Base-by-base conservation (phyloP, 331 rosid species). In the Cydonia oblonga region DNA sequence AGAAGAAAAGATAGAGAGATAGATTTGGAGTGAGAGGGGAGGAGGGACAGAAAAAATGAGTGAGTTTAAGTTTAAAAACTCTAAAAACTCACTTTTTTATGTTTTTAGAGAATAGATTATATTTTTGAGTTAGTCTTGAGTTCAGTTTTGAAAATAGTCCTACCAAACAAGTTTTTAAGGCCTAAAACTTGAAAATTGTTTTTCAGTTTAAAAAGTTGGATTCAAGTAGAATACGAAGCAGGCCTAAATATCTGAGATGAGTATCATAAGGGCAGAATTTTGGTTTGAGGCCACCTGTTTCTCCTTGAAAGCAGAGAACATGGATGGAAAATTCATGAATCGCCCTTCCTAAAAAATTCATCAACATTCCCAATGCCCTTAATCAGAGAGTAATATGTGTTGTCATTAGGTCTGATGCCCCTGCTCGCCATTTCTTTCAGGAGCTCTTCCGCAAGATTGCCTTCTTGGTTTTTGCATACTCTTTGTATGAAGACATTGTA, bases 401-500 rank as follows among this genome's bases (percentile, higher is more conserved):
- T 87, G 81, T 89, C 96, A 80, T 81, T 85, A 22, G 98, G 95
- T 68, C 78, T 85, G 26, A 91, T 88, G 66, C 98, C 98, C 38
- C 83, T 89, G 65, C 83, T 78, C 30, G 76, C 84, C 97, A 91
- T 91, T 82, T 93, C 97, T 77, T 77, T 84, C 63, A 91, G 96
- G 62, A 95, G 97, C 83, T 81, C 96, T 83, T 91, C 96, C 35
- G 97, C 96, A 52, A 63, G 91, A 76, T 79, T 86, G 4, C 90
- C 88, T 80, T 89, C 91, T 68, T 71, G 82, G 74, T 74, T 95
- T 83, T 88, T 90, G 82, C 92, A 85, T 60, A 88, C 61, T 52
- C 96, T 96, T 80, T 81, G 84, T 70, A 93, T 85, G 63, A 91
- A 96, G 72, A 92, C 96, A 81, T 91, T 91, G 86, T 91, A 93